Base-by-base conservation (phyloP, 2,329 filamentous ascomycete species). In the Xylariales sp. region DNA sequence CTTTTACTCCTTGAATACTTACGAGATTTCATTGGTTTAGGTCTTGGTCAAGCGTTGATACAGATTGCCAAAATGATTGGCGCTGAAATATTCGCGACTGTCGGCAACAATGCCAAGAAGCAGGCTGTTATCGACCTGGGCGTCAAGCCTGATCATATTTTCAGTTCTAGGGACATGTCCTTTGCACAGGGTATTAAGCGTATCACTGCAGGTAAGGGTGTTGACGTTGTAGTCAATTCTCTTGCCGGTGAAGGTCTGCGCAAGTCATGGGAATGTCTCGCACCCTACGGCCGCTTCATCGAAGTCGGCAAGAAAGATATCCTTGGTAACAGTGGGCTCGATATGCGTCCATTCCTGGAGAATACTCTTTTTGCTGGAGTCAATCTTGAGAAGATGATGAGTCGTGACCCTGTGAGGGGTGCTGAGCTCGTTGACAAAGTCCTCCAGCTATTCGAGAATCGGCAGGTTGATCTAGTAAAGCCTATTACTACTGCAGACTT, bases 211-310 rank as follows among this genome's bases (percentile, higher is more conserved):
- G 39, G 46, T 1, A 34, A 38, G 1, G 59, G 60, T 7, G 57
- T 70, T 3, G 66, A 74, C 30, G 41, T 71, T 6, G 56, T 72
- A 1, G 68, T 70, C 39, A 69, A 70, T 42, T 58, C 69, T 0
- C 36, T 38, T 7, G 66, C 69, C 19, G 36, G 36, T 0, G 61
- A 38, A 8, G 23, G 8, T 25, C n/a, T 25, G 23, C 23, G 8
- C n/a, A n/a, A 8, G 8, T 8, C 23, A 8, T 25, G 23, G 23
- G 8, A 25, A 25, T 25, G 23, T 25, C 23, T 25, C n/a, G 23
- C 23, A 25, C 23, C 8, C n/a, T 25, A 8, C 23, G 23, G 23
- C n/a, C 23, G 23, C 23, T 25, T 25, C 23, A n/a, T 25, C 8
- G 23, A 25, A n/a, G n/a, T 25, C n/a, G 23, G 23, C 23, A 25